Evolutionary conservation across 2,329 filamentous ascomycete genomes (phyloP).

Genomic region (Fonsecaea monophora): DNA sequence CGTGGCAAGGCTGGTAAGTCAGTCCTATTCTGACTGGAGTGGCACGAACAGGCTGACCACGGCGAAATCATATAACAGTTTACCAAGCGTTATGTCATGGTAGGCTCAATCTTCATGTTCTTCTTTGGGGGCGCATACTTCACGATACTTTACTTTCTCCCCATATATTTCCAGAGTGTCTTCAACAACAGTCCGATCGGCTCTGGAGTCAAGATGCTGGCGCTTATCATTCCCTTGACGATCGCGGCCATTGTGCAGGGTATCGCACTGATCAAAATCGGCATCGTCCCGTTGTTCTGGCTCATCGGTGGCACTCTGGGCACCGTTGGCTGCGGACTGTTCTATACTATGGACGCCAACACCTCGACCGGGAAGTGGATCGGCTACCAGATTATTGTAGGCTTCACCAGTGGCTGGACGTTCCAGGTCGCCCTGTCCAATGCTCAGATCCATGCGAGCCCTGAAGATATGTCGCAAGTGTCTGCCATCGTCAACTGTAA

Average conservation of each 20-base stretch:
- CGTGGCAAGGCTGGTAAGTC: too few species aligned
- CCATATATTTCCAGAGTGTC: conserved; percentile 58
- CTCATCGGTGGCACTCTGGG: conserved; percentile 30
- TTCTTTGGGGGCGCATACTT: conserved; percentile 40
- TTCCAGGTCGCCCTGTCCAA: conserved; percentile 44
- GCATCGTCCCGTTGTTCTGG: too few species aligned
- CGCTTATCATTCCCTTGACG: conserved; percentile 46
- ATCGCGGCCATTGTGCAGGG: too few species aligned
- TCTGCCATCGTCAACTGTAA: conserved; percentile 36
- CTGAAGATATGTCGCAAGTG: conserved; percentile 42
- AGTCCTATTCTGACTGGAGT: conserved; percentile 12
- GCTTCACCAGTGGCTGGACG: conserved; percentile 42
- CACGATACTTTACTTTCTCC: conserved; percentile 54
- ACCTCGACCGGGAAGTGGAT: conserved; percentile 45
- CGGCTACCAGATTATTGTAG: conserved; percentile 48
- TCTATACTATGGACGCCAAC: conserved; percentile 45
- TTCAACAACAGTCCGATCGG: conserved; percentile 44
- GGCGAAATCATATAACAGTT: too few species aligned
- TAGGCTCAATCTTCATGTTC: too few species aligned
- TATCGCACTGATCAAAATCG: too few species aligned
- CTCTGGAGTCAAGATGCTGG: conserved; percentile 53
- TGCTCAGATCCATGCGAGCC: conserved; percentile 40
- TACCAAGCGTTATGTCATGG: too few species aligned
- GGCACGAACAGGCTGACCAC: conserved; percentile 6
- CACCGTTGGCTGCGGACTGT: conserved; percentile 43